Base-by-base conservation (phyloP, 257 asterid genomes). In the Solanum gracilifrons region DNA sequence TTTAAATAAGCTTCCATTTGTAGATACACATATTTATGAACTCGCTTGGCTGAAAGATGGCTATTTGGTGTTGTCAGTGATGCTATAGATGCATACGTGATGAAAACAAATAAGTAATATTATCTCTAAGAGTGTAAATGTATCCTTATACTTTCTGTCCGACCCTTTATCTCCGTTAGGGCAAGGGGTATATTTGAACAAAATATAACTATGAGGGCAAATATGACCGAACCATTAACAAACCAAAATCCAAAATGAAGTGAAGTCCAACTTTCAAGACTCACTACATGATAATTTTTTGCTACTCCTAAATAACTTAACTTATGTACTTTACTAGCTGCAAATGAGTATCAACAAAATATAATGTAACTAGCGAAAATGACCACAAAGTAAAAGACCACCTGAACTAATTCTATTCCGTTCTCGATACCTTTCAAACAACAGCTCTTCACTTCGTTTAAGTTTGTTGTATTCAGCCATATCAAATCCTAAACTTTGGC, bases 351-450 rank as follows among this genome's bases (percentile, higher is more conserved):
- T 16, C 39, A 46, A 27, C 85, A 9, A 35, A 35, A 41, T 27
- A 25, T 25, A 72, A 83, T 85, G 87, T 39, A 64, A 85, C 88
- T 92, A 89, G 80, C 88, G 91, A 71, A 86, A 48, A 80, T 90
- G 88, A 79, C 88, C 82, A 90, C 98, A 94, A 66, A 94, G 92
- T 87, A 94, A 89, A 87, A 96, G 91, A 84, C 96, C 94, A 39
- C 99, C 99, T 16, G 93, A 90, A 90, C 82, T 82, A 82, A 96
- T 94, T 90, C 95, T 92, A 90, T 89, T 80, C 74, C 93, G 92
- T 83, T 94, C 90, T 84, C 89, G 92, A 82, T 92, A 94, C 90
- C 92, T 92, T 83, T 95, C 98, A 88, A 90, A 94, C 91, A 96
- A 89, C 71, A 93, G 76, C 76, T 94, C 95, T 76, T 96, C 98